Conservation (phyloP, 257 asterid species). For the Solanum neorickii region DNA sequence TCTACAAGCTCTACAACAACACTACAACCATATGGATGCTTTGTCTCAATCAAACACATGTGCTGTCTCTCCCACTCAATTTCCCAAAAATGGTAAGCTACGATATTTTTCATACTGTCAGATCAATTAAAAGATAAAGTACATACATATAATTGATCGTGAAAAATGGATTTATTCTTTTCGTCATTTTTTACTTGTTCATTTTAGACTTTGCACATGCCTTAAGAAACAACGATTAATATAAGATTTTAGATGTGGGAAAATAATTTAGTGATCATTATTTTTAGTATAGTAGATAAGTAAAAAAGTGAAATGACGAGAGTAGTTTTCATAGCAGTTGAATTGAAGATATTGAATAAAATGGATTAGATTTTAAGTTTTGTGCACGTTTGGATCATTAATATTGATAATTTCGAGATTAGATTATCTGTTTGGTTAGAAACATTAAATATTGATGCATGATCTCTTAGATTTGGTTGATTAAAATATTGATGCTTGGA, state of each 20-base stretch:
- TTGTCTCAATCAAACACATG: slow-evolving; percentile 14
- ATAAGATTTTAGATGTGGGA: background rate
- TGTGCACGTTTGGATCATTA: background rate
- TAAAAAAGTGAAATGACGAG: no score
- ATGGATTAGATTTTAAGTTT: background rate
- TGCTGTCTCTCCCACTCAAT: background rate
- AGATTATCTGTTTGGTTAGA: background rate
- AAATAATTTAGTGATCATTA: no score
- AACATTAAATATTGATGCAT: background rate
- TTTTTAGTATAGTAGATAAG: no score
- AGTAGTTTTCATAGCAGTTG: background rate
- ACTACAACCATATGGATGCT: slow-evolving; percentile 24
- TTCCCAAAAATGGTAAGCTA: slow-evolving; percentile 11
- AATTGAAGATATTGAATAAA: background rate
- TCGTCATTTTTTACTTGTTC: background rate
- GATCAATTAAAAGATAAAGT: background rate
- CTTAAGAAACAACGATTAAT: background rate
- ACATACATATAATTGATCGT: background rate
- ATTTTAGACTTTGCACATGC: background rate
- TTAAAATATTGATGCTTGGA: background rate
- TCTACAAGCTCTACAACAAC: slow-evolving; percentile 50
- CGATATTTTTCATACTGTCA: background rate
- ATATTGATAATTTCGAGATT: background rate
- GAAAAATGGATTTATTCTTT: background rate
- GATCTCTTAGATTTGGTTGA: background rate